Conservation (phyloP, 2,329 filamentous ascomycete species). For the Mycosphaerella sp. region DNA sequence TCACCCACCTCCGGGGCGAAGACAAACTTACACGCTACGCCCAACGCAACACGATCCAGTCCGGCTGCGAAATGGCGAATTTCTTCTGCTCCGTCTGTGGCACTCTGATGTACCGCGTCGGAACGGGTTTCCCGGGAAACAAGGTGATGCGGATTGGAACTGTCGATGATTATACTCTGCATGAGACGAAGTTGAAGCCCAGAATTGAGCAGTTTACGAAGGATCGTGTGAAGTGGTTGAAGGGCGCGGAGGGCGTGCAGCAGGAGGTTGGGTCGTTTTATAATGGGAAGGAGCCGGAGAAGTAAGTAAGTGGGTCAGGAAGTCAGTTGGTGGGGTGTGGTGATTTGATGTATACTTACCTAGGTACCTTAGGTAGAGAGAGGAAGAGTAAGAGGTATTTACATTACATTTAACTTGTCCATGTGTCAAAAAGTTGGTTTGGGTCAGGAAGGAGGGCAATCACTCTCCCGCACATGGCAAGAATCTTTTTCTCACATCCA, state of each 20-base stretch:
- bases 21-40: constrained; percentile 46
- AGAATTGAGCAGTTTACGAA: constrained; percentile 47
- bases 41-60: constrained; percentile 45
- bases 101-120: constrained; percentile 52
- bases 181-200: constrained; percentile 53
- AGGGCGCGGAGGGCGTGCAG: constrained; percentile 8
- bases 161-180: constrained; percentile 55
- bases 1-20: constrained; percentile 48
- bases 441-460: no score
- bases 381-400: no score
- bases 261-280: constrained; percentile 12
- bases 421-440: no score
- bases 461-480: no score
- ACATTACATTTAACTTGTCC: no score
- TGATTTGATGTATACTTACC: no score
- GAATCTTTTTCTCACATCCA: no score
- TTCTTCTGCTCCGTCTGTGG: constrained; percentile 57
- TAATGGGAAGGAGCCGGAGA: constrained; percentile 10
- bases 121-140: constrained; percentile 38
- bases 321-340: no score
- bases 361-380: no score
- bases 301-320: background rate
- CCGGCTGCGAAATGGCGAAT: constrained; percentile 53
- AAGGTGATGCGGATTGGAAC: constrained; percentile 52
- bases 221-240: constrained; percentile 39